Evolutionary conservation across 2,329 filamentous ascomycete species (phyloP), one percentile per base, ranked within the genome.

Genomic region (Cephalotrichum gorgonifer): DNA sequence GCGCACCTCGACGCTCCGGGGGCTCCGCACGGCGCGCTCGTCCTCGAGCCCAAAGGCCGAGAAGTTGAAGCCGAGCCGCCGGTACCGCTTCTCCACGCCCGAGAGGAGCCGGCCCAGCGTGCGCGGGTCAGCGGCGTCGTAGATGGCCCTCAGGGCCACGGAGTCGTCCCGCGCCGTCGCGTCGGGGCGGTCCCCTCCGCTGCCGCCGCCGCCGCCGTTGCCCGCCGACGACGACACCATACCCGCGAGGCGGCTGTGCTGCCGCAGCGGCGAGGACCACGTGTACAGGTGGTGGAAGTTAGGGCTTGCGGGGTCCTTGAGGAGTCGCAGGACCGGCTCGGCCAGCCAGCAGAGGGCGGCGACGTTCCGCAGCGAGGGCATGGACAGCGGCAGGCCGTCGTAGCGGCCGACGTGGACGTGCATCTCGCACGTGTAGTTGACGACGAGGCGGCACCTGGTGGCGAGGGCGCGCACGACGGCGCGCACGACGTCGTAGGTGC

Each of bases 61-160:
- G 43, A 69, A 69, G 54, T 69, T 69, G 58, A 68, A 67, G 2
- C 67, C 66, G 3, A 69, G 61, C 5, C 66, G 61, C 0, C 64
- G 60, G 53, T 64, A 61, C 48, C 58, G 58, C 30, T 55, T 57
- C 28, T 56, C 56, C 1, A 56, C 50, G 1, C 66, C 66, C 1
- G 65, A 66, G 12, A 70, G 57, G 25, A 69, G 54, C 43, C 52
- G 54, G 7, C 65, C 66, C 5, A 69, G 59, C 41, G 65, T 57
- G 3, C 52, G 38, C 30, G 62, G 54, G 1, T 61, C 60, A 1
- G 44, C 39, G 0, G 56, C 54, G 5, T 52, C 52, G 57, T 61
- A 62, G 26, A 69, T 67, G 33, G 56, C 6, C 7, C 4, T 12
- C 12, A 49, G 47, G 12, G 47, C 47, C 6, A 38, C 5, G 12